phyloP scores from a whole-genome alignment of 2,329 filamentous ascomycete genomes.

The Fusarium illudens region DNA sequence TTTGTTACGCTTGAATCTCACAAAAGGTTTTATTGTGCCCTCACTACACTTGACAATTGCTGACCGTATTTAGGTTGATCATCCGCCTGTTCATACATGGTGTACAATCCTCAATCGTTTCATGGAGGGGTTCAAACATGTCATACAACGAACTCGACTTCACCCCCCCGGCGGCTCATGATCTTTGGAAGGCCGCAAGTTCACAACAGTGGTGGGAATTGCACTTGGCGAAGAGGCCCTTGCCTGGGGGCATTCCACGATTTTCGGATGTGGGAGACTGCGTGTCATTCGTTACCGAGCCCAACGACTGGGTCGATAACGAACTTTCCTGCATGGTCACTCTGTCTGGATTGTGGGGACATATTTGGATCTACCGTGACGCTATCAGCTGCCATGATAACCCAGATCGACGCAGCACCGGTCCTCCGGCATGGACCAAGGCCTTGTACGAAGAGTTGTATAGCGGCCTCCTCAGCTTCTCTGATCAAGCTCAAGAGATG shows the following conservation, averaged over 20 bases:
- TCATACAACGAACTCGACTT: constrained; percentile 38
- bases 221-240: constrained; percentile 18
- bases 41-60: neutral
- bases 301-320: constrained; percentile 29
- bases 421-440: constrained; percentile 30
- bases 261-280: constrained; percentile 33
- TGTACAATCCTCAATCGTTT: constrained; percentile 34
- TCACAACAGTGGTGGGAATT: constrained; percentile 35
- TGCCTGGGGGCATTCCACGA: constrained; percentile 14
- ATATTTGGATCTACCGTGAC: constrained; percentile 39
- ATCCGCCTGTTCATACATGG: constrained; percentile 39
- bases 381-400: constrained; percentile 20
- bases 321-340: constrained; percentile 30
- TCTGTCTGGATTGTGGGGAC: constrained; percentile 38
- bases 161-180: constrained; percentile 29
- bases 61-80: constrained; percentile 31
- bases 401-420: constrained; percentile 5
- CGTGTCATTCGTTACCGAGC: constrained; percentile 25
- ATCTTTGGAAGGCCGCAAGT: constrained; percentile 34
- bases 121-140: constrained; percentile 33
- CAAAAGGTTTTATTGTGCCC: constrained; percentile 30
- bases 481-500: constrained; percentile 19
- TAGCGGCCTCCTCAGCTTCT: constrained; percentile 26
- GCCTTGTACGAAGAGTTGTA: constrained; percentile 38
- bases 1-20: constrained; percentile 33